These are phyloP conservation scores for Penicillium sp. DNA, from an alignment of 2,329 filamentous ascomycete species.

Conservation along the genomic window DNA sequence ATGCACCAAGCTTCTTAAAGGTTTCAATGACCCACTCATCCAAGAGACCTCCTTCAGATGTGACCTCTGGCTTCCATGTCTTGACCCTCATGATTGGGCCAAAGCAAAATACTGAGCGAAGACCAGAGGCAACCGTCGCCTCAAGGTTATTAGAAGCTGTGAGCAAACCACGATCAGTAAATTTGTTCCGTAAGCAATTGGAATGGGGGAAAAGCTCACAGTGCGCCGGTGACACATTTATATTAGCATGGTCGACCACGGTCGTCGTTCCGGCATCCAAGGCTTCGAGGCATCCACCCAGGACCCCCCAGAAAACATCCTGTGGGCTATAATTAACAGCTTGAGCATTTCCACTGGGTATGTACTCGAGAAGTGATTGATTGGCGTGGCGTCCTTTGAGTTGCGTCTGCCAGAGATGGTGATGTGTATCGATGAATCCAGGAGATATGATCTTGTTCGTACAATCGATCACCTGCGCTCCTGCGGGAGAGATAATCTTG, in stretches of 20 bases:
- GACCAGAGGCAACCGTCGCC: conserved; percentile 30
- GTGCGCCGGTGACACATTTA: conserved; percentile 25
- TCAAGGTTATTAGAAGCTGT: conserved; percentile 23
- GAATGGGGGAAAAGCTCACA: conserved; percentile 18
- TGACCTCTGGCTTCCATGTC: conserved; percentile 24
- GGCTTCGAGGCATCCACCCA: conserved; percentile 24
- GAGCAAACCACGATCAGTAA: neutral
- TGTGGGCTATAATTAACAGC: conserved; percentile 34
- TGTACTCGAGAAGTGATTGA: conserved; percentile 47
- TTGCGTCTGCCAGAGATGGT: conserved; percentile 51
- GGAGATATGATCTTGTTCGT: conserved; percentile 35
- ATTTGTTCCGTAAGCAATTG: too few species aligned
- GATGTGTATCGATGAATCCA: conserved; percentile 39
- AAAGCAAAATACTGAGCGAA: conserved; percentile 34
- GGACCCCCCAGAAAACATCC: conserved; percentile 51
- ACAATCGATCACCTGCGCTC: conserved; percentile 42
- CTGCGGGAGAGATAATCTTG: conserved; percentile 11
- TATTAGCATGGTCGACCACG: conserved; percentile 37
- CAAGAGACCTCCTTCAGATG: neutral
- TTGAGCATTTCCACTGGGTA: conserved; percentile 21
- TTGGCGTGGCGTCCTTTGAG: conserved; percentile 43
- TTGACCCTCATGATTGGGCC: conserved; percentile 20
- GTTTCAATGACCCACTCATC: conserved; percentile 12
- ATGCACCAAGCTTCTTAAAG: conserved; percentile 18
- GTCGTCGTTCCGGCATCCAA: conserved; percentile 29